Conservation (phyloP, 2,329 filamentous ascomycete genomes). For the Blastomyces parvus region DNA sequence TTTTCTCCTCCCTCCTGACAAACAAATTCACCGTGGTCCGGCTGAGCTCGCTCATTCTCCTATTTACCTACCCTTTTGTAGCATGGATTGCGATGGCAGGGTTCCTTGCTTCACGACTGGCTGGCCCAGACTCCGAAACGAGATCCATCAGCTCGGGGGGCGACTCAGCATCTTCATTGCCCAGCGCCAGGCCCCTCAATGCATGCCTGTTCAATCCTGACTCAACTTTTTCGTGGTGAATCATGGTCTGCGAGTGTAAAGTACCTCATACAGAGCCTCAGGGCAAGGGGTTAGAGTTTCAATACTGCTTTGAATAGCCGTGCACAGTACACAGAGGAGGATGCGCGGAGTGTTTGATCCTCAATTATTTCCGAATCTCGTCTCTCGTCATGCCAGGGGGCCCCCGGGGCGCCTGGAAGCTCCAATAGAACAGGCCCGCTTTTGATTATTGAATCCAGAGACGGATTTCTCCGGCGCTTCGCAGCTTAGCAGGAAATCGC, state of each 20-base stretch:
- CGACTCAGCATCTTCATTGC: neutral
- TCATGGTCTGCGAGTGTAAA: no score
- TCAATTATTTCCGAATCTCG: no score
- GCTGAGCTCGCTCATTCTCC: neutral
- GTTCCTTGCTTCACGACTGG: neutral
- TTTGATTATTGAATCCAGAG: neutral
- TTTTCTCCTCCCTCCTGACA: neutral
- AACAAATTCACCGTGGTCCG: no score
- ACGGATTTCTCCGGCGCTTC: neutral
- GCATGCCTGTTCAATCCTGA: neutral
- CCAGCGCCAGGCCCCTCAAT: neutral
- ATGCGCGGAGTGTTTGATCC: no score
- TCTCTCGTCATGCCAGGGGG: no score
- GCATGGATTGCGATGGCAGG: no score
- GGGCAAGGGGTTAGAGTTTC: no score
- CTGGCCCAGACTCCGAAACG: neutral
- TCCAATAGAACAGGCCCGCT: neutral
- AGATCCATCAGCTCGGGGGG: neutral
- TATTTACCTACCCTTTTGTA: no score
- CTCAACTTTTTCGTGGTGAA: neutral
- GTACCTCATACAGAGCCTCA: no score
- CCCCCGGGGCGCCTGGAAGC: neutral
- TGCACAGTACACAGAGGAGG: no score
- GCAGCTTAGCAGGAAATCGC: no score
- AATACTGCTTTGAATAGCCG: no score